Evolutionary conservation across 179 eudicot genomes (phyloP).

Genomic region (Heliamphora pulchella): DNA sequence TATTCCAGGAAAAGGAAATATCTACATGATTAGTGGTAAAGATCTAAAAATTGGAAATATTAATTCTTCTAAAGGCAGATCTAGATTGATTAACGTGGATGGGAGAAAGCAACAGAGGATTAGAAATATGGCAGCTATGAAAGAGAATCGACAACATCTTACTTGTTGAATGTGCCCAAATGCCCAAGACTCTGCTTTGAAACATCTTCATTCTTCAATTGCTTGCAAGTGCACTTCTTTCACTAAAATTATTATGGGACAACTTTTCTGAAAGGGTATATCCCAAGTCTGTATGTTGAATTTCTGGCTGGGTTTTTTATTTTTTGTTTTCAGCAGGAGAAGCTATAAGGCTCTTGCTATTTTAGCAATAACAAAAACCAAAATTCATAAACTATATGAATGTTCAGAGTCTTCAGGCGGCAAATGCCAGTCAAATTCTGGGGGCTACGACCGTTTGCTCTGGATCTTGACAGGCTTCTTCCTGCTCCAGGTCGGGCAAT

Average conservation of each 20-base stretch:
- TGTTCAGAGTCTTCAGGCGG: constrained; percentile 2
- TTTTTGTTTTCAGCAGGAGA: constrained; percentile 9
- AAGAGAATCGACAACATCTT: not conserved
- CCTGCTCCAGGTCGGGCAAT: constrained; percentile 10
- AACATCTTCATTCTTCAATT: not conserved
- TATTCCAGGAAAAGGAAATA: constrained; percentile 31
- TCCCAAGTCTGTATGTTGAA: constrained; percentile 5
- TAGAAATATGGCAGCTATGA: constrained; percentile 9
- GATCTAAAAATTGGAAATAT: constrained; percentile 24
- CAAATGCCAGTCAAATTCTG: not conserved
- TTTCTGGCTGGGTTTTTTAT: constrained; percentile 4
- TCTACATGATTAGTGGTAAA: constrained; percentile 25
- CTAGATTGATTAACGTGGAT: constrained; percentile 10
- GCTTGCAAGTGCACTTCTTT: not conserved
- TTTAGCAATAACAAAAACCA: not conserved
- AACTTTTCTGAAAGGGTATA: not conserved
- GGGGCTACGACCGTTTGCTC: not conserved
- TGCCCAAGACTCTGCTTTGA: not conserved
- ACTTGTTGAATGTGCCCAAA: not conserved
- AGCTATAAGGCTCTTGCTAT: not conserved
- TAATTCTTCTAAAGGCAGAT: constrained; percentile 16
- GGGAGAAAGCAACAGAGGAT: constrained; percentile 21
- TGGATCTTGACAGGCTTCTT: constrained; percentile 11
- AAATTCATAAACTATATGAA: not conserved
- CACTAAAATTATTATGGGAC: not conserved